phyloP scores from a whole-genome alignment of 495 filamentous ascomycete species.

The Aspergillus steynii region DNA sequence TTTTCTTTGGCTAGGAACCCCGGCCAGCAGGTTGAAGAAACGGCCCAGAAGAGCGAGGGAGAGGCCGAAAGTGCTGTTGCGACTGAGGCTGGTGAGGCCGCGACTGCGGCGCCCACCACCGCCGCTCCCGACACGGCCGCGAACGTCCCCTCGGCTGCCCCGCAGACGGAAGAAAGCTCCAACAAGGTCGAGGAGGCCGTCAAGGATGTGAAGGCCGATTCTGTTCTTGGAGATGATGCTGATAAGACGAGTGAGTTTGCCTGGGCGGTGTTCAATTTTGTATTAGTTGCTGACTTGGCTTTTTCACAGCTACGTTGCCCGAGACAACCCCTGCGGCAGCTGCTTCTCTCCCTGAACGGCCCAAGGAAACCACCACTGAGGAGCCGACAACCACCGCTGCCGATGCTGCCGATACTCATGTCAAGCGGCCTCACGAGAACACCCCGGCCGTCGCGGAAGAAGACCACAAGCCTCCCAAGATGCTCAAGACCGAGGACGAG shows the following conservation, averaged over 20 bases:
- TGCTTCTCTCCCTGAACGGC: conserved; percentile 32
- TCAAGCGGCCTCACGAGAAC: conserved; percentile 29
- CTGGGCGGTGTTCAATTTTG: too few species aligned
- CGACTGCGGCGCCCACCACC: conserved; percentile 27
- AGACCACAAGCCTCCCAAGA: conserved; percentile 27
- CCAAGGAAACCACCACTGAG: conserved; percentile 21
- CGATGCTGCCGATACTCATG: conserved; percentile 18
- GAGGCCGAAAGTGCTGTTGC: conserved; percentile 28
- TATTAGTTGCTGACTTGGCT: background rate
- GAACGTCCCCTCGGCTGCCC: conserved; percentile 22
- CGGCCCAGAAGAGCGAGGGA: conserved; percentile 34
- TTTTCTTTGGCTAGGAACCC: conserved; percentile 27
- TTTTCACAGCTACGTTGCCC: conserved; percentile 23
- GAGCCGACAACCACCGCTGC: background rate
- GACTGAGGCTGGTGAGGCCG: conserved; percentile 23
- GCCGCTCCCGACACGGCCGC: conserved; percentile 21
- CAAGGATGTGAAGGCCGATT: conserved; percentile 25
- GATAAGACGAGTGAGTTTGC: too few species aligned
- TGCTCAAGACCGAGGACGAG: conserved; percentile 16
- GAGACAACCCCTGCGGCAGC: conserved; percentile 19
- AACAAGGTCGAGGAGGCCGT: conserved; percentile 23
- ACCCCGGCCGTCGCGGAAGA: conserved; percentile 22
- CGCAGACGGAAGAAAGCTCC: conserved; percentile 18
- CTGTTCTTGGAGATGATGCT: background rate
- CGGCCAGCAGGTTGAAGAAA: conserved; percentile 43